Conservation (phyloP, 257 asterid species). For the Ophiorrhiza pumila region DNA sequence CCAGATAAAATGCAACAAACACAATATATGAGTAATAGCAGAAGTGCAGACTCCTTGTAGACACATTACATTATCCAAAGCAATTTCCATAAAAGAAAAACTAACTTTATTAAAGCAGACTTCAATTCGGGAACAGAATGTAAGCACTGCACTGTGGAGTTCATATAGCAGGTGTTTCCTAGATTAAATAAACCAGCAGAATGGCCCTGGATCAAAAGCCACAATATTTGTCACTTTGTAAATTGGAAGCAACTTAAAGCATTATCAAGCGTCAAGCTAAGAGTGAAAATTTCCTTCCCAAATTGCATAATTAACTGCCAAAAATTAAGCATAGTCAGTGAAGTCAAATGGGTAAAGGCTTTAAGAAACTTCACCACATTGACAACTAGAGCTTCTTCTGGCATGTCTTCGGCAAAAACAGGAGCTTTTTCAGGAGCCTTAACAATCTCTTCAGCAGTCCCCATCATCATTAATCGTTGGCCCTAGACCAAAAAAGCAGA, state of each 20-base stretch:
- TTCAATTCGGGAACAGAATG: conserved; percentile 95
- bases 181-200: conserved; percentile 92
- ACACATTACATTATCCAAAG: conserved; percentile 6
- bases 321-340: neutral
- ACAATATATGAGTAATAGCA: conserved; percentile 15
- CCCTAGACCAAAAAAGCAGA: conserved; percentile 65
- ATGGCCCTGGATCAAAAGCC: conserved; percentile 64
- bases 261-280: conserved; percentile 2
- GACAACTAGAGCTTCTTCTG: conserved; percentile 84
- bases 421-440: conserved; percentile 99
- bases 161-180: conserved; percentile 98
- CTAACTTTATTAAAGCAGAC: conserved; percentile 75
- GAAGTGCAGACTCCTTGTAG: conserved; percentile 5
- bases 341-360: conserved; percentile 4
- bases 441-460: conserved; percentile 94
- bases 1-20: conserved; percentile 21
- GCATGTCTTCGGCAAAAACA: conserved; percentile 91
- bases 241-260: neutral
- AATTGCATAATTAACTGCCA: neutral
- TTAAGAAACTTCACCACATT: conserved; percentile 52
- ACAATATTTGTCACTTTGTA: neutral
- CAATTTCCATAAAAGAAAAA: conserved; percentile 18
- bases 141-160: conserved; percentile 93
- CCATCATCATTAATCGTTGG: conserved; percentile 99
- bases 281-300: neutral